phyloP scores from a whole-genome alignment of 345 rosid species.

The Combretum micranthum region DNA sequence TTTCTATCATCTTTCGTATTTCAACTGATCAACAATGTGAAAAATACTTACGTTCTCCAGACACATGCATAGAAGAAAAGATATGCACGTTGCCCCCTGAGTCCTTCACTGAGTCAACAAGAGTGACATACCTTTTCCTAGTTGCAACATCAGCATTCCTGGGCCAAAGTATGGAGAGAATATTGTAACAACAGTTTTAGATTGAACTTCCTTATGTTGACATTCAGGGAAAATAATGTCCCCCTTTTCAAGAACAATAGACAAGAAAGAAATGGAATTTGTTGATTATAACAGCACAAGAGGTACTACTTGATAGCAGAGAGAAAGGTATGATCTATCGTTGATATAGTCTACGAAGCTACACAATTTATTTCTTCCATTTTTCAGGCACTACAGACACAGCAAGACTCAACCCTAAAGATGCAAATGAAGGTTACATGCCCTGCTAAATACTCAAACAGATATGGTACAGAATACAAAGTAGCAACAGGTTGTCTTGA shows the following conservation, averaged over 20 bases:
- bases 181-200: background rate
- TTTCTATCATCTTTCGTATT: too few relatives aligned
- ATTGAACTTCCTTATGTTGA: too few relatives aligned
- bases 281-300: too few relatives aligned
- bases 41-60: slow-evolving; percentile 81
- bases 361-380: too few relatives aligned
- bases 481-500: background rate
- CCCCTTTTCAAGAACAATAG: too few relatives aligned
- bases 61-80: slow-evolving; percentile 91
- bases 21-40: background rate
- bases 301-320: too few relatives aligned
- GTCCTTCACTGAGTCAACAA: slow-evolving; percentile 70
- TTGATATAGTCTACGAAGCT: too few relatives aligned
- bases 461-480: background rate
- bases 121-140: slow-evolving; percentile 57
- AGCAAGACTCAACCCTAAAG: background rate
- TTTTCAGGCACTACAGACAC: background rate
- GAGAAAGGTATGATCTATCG: too few relatives aligned
- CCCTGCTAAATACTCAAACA: background rate
- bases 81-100: slow-evolving; percentile 72
- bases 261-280: too few relatives aligned
- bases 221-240: too few relatives aligned
- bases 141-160: slow-evolving; percentile 71
- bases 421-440: background rate
- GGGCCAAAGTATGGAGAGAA: slow-evolving; percentile 5